A percentile compares a stretch with the other conserved stretches of the same genome.
phyloP scores from a whole-genome alignment of 2,329 filamentous ascomycete species.

The Neofusicoccum umdonicola region DNA sequence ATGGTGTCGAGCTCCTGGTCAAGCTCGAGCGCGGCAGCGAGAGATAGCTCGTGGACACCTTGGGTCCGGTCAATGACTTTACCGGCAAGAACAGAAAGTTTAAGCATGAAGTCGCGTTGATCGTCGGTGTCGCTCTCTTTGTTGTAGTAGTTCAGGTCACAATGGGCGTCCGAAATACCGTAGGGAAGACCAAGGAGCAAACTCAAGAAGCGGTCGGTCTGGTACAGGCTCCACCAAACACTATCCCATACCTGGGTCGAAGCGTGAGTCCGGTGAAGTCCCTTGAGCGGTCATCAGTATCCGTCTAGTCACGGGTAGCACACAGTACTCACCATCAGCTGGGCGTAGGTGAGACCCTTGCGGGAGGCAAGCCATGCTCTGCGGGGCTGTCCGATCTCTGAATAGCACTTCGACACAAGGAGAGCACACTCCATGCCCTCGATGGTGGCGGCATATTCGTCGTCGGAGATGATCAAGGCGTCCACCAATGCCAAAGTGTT shows the following conservation, averaged over 20 bases:
- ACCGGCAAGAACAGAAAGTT: conserved; percentile 39
- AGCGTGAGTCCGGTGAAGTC: conserved; percentile 38
- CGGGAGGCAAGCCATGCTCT: conserved; percentile 54
- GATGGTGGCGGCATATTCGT: conserved; percentile 50
- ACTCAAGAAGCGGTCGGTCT: conserved; percentile 51
- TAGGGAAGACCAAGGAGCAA: conserved; percentile 55
- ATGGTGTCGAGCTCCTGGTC: conserved; percentile 44
- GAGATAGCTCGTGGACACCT: conserved; percentile 33
- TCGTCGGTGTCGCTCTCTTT: conserved; percentile 8
- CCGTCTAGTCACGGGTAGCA: neutral
- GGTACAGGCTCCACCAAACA: conserved; percentile 41
- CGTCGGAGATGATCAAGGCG: conserved; percentile 48
- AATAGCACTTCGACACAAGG: conserved; percentile 52
- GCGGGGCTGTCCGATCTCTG: conserved; percentile 56
- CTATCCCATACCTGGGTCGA: conserved; percentile 33
- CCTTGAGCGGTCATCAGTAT: conserved; percentile 24
- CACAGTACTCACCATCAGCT: conserved; percentile 48
- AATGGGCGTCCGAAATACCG: conserved; percentile 40
- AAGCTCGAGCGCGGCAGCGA: conserved; percentile 40
- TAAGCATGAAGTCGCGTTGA: conserved; percentile 28
- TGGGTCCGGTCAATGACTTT: conserved; percentile 46
- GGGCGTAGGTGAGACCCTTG: conserved; percentile 51
- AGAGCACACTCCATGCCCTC: conserved; percentile 55
- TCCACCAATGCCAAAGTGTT: conserved; percentile 48
- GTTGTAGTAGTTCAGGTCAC: conserved; percentile 27